Conservation (phyloP, 1,284 basidiomycete species). For the Cerrena zonata region DNA sequence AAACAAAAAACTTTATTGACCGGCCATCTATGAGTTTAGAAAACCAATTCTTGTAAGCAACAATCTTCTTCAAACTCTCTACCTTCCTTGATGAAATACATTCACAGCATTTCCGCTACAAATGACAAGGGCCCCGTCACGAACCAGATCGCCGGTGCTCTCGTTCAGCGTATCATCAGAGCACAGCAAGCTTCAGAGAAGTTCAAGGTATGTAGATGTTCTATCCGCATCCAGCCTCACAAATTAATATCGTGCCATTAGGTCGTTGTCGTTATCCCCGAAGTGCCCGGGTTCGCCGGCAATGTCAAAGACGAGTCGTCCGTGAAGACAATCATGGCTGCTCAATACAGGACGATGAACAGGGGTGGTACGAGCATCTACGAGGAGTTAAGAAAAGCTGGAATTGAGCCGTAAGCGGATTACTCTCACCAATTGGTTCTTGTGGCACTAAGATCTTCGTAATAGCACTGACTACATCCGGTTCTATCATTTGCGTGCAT, state of each 20-base stretch:
- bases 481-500: conserved; percentile 85
- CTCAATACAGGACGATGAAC: conserved; percentile 81
- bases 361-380: conserved; percentile 83
- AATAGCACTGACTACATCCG: conserved; percentile 70
- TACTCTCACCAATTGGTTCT: too few species aligned
- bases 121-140: conserved; percentile 59
- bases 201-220: conserved; percentile 58
- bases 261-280: conserved; percentile 79
- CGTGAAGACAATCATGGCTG: conserved; percentile 78
- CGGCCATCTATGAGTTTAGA: conserved; percentile 38
- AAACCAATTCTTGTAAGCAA: conserved; percentile 87
- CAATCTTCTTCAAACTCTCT: too few species aligned
- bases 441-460: too few species aligned
- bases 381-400: conserved; percentile 72
- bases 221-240: not conserved
- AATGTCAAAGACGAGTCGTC: conserved; percentile 68
- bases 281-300: conserved; percentile 78
- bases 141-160: conserved; percentile 77
- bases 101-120: conserved; percentile 76
- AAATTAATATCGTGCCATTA: conserved; percentile 24
- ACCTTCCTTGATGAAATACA: too few species aligned
- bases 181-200: conserved; percentile 67
- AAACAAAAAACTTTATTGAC: not conserved
- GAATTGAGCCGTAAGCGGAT: conserved; percentile 76
- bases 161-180: conserved; percentile 78